These are phyloP conservation scores for Silene coronaria DNA, from an alignment of 179 eudicot species.

Conservation along the genomic window DNA sequence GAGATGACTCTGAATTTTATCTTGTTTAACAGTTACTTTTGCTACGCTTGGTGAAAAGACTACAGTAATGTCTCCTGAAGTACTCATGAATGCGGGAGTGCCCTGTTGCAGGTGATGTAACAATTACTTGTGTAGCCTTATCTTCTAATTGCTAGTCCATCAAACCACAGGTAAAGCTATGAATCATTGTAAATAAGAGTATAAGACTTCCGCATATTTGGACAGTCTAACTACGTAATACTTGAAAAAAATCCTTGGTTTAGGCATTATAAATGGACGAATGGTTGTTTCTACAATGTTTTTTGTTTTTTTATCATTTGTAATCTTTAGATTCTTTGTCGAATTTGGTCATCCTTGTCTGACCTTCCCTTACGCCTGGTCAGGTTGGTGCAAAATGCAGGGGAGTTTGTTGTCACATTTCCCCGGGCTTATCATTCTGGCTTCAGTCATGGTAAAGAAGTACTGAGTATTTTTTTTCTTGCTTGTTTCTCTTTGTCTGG, in stretches of 20 bases:
- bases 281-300: not conserved
- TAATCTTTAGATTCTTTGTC: not conserved
- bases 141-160: slow-evolving; percentile 5
- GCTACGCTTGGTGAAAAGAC: slow-evolving; percentile 91
- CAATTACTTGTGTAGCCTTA: not conserved
- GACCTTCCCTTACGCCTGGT: slow-evolving; percentile 26
- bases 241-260: not conserved
- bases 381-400: slow-evolving; percentile 98
- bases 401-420: slow-evolving; percentile 95
- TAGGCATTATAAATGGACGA: not conserved
- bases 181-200: not conserved
- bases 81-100: slow-evolving; percentile 75
- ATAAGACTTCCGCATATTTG: not conserved
- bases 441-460: slow-evolving; percentile 77
- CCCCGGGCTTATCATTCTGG: slow-evolving; percentile 99
- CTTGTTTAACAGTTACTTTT: slow-evolving; percentile 61
- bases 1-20: slow-evolving; percentile 4
- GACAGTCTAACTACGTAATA: not conserved
- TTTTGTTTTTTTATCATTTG: not conserved
- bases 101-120: slow-evolving; percentile 92
- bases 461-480: not conserved
- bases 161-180: not conserved
- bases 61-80: slow-evolving; percentile 98
- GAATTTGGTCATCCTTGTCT: slow-evolving; percentile 15
- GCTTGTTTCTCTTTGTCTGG: slow-evolving; percentile 3